These are phyloP conservation scores for Lagenidium giganteum DNA, from an alignment of 352 stramenopile species.

Conservation along the genomic window DNA sequence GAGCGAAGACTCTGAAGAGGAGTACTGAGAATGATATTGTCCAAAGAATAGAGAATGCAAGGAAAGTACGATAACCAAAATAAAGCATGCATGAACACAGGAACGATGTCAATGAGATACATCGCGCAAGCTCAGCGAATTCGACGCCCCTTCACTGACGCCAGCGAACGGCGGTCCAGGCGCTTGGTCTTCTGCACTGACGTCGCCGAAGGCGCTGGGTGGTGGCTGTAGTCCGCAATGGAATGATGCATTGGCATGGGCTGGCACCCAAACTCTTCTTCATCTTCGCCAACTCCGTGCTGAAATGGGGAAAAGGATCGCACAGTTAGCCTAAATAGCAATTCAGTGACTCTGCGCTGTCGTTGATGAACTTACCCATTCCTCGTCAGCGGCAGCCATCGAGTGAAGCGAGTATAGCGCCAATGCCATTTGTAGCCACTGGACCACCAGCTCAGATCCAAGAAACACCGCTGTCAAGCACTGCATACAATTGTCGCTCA, in stretches of 20 bases:
- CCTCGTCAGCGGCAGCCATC: constrained; percentile 68
- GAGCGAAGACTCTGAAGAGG: constrained; percentile 18
- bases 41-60: no score
- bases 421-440: constrained; percentile 79
- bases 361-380: constrained; percentile 45
- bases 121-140: constrained; percentile 30
- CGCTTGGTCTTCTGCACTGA: constrained; percentile 80
- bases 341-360: neutral
- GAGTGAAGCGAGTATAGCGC: constrained; percentile 81
- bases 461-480: constrained; percentile 79
- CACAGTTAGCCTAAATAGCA: neutral
- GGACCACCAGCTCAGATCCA: constrained; percentile 73
- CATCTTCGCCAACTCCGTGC: constrained; percentile 54
- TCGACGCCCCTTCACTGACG: constrained; percentile 69
- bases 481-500: constrained; percentile 17
- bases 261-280: constrained; percentile 54
- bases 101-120: neutral
- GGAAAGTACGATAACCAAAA: no score
- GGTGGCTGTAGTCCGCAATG: constrained; percentile 74
- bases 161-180: constrained; percentile 66
- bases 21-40: constrained; percentile 12
- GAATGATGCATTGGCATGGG: constrained; percentile 56
- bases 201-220: constrained; percentile 45
- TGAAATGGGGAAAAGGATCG: constrained; percentile 3
- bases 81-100: constrained; percentile 3